phyloP scores from a whole-genome alignment of 1,284 basidiomycete species.

The Sutorius eximius region DNA sequence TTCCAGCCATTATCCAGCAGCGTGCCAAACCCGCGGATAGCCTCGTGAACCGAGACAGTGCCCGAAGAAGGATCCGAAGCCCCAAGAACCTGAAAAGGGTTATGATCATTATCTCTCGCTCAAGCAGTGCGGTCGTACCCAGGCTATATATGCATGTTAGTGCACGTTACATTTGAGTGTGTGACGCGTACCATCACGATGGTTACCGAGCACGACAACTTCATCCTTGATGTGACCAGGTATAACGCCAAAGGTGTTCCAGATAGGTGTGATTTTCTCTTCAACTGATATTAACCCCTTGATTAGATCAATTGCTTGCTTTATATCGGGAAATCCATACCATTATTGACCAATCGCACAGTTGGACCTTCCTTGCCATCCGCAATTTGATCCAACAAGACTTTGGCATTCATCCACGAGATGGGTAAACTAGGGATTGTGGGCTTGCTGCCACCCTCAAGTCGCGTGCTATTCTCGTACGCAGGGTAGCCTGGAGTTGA shows the following conservation, averaged over 20 bases:
- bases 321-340: constrained; percentile 27
- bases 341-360: constrained; percentile 49
- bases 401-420: constrained; percentile 54
- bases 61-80: constrained; percentile 79
- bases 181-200: constrained; percentile 59
- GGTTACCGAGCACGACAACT: constrained; percentile 73
- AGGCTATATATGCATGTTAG: constrained; percentile 22
- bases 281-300: constrained; percentile 39
- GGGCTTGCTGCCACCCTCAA: constrained; percentile 59
- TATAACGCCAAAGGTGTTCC: constrained; percentile 75
- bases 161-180: neutral
- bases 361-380: constrained; percentile 36
- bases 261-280: constrained; percentile 46
- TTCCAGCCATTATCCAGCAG: constrained; percentile 74
- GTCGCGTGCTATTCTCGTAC: constrained; percentile 70
- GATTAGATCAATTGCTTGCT: constrained; percentile 2
- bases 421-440: constrained; percentile 67
- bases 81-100: constrained; percentile 50
- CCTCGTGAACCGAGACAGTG: constrained; percentile 73
- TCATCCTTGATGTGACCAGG: constrained; percentile 77
- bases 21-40: constrained; percentile 68
- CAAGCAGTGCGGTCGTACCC: constrained; percentile 23
- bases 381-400: constrained; percentile 45
- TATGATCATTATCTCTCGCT: neutral
- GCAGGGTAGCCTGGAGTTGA: constrained; percentile 73